phyloP scores from a whole-genome alignment of 306 rosid species.

The Herpetospermum pedunculosum region DNA sequence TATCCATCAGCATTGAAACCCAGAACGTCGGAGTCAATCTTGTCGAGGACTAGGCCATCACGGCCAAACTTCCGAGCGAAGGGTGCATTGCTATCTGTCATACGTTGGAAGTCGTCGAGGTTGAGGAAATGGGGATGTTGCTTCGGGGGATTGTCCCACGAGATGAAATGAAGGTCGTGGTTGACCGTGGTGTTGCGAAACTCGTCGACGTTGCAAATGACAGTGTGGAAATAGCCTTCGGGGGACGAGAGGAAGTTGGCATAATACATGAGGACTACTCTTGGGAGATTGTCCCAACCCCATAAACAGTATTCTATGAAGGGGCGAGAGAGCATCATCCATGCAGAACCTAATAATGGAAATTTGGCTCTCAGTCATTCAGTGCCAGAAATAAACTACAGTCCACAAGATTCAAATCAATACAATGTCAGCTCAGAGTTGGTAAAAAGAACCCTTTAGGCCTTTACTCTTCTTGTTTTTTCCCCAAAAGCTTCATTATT shows the following conservation, averaged over 20 bases:
- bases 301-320: conserved; percentile 52
- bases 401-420: background rate
- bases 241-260: conserved; percentile 79
- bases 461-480: no score
- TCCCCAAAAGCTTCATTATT: background rate
- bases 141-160: conserved; percentile 81
- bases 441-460: background rate
- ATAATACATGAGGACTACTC: conserved; percentile 68
- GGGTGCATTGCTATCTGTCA: conserved; percentile 67
- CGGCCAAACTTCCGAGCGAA: conserved; percentile 62
- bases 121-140: conserved; percentile 71
- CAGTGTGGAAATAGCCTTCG: conserved; percentile 75
- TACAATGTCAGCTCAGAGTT: background rate
- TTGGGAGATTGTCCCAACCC: conserved; percentile 88
- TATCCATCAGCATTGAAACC: conserved; percentile 42
- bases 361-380: background rate
- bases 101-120: conserved; percentile 27
- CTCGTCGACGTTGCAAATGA: conserved; percentile 66
- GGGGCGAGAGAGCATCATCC: conserved; percentile 85
- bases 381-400: background rate
- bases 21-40: conserved; percentile 46
- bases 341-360: conserved; percentile 66
- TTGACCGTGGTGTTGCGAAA: conserved; percentile 57
- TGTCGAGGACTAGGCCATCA: conserved; percentile 38
- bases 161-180: conserved; percentile 82